phyloP scores from a whole-genome alignment of 2,329 filamentous ascomycete species.

The Aspergillus udagawae region DNA sequence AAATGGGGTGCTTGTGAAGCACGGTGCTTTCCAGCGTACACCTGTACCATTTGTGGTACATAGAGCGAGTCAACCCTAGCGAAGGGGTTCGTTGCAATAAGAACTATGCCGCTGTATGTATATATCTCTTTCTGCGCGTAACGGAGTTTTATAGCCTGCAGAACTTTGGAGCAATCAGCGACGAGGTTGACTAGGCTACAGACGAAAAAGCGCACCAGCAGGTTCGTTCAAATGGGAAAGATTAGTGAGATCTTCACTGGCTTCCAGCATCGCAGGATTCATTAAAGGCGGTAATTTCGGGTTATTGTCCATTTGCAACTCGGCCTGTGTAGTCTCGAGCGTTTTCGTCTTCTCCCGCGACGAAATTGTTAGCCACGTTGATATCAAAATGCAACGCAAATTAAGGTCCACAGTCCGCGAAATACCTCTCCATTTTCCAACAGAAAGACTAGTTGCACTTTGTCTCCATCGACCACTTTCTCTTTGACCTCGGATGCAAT shows the following conservation, averaged over 20 bases:
- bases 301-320: slow-evolving; percentile 72
- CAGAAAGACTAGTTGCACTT: slow-evolving; percentile 81
- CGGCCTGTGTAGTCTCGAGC: slow-evolving; percentile 71
- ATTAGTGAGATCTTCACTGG: slow-evolving; percentile 96
- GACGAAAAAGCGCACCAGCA: slow-evolving; percentile 62
- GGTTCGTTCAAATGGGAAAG: slow-evolving; percentile 97
- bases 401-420: background rate
- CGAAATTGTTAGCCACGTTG: slow-evolving; percentile 7
- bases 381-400: background rate
- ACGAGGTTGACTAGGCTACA: slow-evolving; percentile 1
- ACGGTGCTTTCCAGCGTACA: slow-evolving; percentile 94
- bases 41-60: slow-evolving; percentile 98
- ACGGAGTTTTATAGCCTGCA: slow-evolving; percentile 95
- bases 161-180: slow-evolving; percentile 54
- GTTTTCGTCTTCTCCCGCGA: slow-evolving; percentile 61
- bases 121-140: slow-evolving; percentile 99
- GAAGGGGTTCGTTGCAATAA: slow-evolving; percentile 98
- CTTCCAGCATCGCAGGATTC: slow-evolving; percentile 97
- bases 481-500: slow-evolving; percentile 89
- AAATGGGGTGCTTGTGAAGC: slow-evolving; percentile 96
- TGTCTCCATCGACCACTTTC: slow-evolving; percentile 78
- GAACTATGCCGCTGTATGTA: slow-evolving; percentile 97
- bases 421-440: slow-evolving; percentile 87
- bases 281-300: slow-evolving; percentile 83
- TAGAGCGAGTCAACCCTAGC: slow-evolving; percentile 96